Base-by-base conservation (phyloP, 1,284 basidiomycete species). In the Leccinum glutinopallens region DNA sequence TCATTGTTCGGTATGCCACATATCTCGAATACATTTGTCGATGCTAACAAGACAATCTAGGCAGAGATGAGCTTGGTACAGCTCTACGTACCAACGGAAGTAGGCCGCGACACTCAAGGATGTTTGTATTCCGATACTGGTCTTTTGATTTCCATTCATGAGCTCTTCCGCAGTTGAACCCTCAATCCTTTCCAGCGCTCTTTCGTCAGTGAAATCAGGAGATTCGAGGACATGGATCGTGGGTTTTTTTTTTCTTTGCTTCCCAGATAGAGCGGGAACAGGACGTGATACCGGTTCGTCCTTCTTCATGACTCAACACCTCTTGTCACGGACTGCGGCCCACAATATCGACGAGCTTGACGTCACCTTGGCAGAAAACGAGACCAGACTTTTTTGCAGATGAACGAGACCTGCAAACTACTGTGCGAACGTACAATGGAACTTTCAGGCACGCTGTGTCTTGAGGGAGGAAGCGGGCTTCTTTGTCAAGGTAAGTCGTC, bases 161-260 rank as follows among this genome's bases (percentile, higher is more conserved):
- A 59, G 59, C 58, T 53, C 68, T 61, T 64, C 68, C 9, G 62
- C 75, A 97, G 95, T 83, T 98, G 73, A 98, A 99, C 78, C 94
- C 96, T 98, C 69, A 98, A 97, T 76, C 92, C 97, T 25, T 99
- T 99, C 83, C 97, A 99, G 84, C 94, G 97, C 68, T 96, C 97
- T 6, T 99, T 97, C 76, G 95, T 98, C 66, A 92, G 92, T 56
- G 96, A 98, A 77, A 96, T 99, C 69, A 90, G 97, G 54, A 89
- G 94, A 66, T 87, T 97, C 63, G 96, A 97, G 76, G 96, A 99
- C 75, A 97, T 97, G 91, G 90, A 93, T 32, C 92, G 97, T 68
- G 96, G 39, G 88, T 97, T 58, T 90, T 25, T 25, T 25, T 25
- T 59, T 97, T 98, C 78, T 96, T 99, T 73, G 80, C 86, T 13